Evolutionary conservation across 1,139 yeast genomes (phyloP), one percentile per base, ranked within the genome.

Genomic region (Debaryomyces sp.): DNA sequence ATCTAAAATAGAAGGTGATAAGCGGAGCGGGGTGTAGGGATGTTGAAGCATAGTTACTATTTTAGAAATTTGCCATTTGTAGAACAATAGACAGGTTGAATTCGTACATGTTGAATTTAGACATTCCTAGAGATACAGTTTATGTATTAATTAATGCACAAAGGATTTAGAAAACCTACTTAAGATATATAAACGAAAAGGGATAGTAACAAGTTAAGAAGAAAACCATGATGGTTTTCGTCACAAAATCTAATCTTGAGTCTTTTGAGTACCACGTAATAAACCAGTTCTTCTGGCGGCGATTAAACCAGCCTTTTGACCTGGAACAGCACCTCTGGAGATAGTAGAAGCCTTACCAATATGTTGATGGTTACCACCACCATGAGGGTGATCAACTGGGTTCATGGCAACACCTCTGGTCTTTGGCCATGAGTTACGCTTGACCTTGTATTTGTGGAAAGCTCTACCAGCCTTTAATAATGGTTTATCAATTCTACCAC

Each of bases 301-400:
- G 77, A 95, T 95, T 77, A 94, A 92, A 94, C 99, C 99, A 78
- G 96, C 97, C 96, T 94, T 94, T 85, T 94, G 99, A 91, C 99
- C 99, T 72, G 99, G 83, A 77, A 94, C 99, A 70, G 99, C 98
- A 80, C 96, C 96, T 89, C 99, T 91, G 68, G 97, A 87, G 73
- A 94, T 94, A 74, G 99, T 94, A 71, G 99, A 94, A 75, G 99
- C 99, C 88, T 94, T 94, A 92, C 99, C 98, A 86, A 94, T 94
- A 80, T 94, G 99, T 86, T 94, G 99, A 83, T 94, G 99, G 97
- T 94, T 94, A 94, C 99, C 99, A 92, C 99, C 99, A 89, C 99
- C 99, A 80, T 92, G 98, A 77, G 98, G 98, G 85, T 92, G 98
- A 79, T 92, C 98, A 76, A 92, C 98, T 80, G 98, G 98, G 84